Evolutionary conservation across 331 rosid species (phyloP).

Genomic region (Ulmus americana): DNA sequence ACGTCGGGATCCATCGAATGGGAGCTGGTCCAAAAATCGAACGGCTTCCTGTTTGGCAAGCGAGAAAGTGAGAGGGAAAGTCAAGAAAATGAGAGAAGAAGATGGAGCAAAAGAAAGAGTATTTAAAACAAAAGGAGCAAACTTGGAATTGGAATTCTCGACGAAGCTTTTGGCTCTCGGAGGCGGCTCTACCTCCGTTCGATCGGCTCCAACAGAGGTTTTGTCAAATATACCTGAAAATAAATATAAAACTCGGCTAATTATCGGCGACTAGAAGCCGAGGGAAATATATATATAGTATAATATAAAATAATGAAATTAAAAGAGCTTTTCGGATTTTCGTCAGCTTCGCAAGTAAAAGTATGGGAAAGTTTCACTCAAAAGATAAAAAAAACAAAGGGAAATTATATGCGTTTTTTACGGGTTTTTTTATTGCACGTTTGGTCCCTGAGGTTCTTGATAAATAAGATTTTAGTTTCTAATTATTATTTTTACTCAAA

Average conservation of each 20-base stretch:
- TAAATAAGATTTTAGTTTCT: too few species aligned
- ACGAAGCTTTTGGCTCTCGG: conserved; percentile 22
- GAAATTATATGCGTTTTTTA: too few species aligned
- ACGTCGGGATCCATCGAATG: conserved; percentile 46
- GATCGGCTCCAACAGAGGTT: conserved; percentile 30
- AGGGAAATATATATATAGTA: neutral
- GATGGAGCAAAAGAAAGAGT: neutral
- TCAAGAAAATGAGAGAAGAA: conserved; percentile 1
- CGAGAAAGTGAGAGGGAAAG: conserved; percentile 26
- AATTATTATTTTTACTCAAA: too few species aligned
- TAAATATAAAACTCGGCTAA: neutral
- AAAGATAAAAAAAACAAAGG: too few species aligned
- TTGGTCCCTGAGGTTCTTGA: too few species aligned
- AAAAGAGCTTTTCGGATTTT: neutral
- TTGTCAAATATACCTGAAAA: too few species aligned
- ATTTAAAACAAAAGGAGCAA: neutral
- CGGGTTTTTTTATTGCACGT: too few species aligned
- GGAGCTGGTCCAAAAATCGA: conserved; percentile 16
- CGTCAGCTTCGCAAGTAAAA: neutral
- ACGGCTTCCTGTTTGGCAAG: conserved; percentile 28
- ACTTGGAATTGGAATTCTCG: conserved; percentile 30
- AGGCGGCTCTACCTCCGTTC: conserved; percentile 35
- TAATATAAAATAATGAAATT: neutral
- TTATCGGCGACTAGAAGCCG: neutral
- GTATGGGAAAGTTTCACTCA: too few species aligned